Base-by-base conservation (phyloP, 371 early-diverging fungal species). In the Mucor irregularis region DNA sequence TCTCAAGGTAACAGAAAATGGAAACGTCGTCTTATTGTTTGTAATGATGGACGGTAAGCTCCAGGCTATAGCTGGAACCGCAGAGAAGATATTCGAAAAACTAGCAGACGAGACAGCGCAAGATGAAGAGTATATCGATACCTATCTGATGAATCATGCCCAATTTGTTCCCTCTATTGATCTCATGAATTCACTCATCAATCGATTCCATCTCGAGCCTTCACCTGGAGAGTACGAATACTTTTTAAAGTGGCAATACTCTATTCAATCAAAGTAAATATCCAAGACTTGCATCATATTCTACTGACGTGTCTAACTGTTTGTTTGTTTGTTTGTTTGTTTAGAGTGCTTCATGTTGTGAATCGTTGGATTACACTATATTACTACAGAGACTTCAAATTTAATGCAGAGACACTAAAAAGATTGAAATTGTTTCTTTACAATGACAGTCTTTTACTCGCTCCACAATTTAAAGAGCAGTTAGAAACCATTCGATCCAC, bases 51-150 rank as follows among this genome's bases (percentile, higher is more conserved):
- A 53, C 2, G 81, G 76, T 1, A 71, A 74, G 40, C 44, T 82
- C 11, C 81, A 81, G 13, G 75, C 86, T 2, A 74, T 85, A 30
- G 82, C 84, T 3, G 89, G 87, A 7, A 75, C 80, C 9, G 37
- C 67, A 17, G 79, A 80, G 22, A 76, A 78, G 30, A 49, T 89
- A 22, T 73, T 85, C 31, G 66, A 78, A 42, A 72, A 78, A 56
- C 54, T 89, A 31, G 81, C 84, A 0, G 85, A 87, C 44, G 82
- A 83, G 58, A 75, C 79, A 21, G 56, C 68, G 1, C 85, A 84
- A 66, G 87, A 87, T 44, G 45, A 69, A 35, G 85, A 87, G n/a
- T 88, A 78, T 62, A 73, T 88, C 10, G 88, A 85, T 52, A 71
- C 67, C 8, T 84, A 80, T 44, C 14, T 89, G 14, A 61, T 77